phyloP scores from a whole-genome alignment of 1,284 basidiomycete genomes.

The Meira nashicola region DNA sequence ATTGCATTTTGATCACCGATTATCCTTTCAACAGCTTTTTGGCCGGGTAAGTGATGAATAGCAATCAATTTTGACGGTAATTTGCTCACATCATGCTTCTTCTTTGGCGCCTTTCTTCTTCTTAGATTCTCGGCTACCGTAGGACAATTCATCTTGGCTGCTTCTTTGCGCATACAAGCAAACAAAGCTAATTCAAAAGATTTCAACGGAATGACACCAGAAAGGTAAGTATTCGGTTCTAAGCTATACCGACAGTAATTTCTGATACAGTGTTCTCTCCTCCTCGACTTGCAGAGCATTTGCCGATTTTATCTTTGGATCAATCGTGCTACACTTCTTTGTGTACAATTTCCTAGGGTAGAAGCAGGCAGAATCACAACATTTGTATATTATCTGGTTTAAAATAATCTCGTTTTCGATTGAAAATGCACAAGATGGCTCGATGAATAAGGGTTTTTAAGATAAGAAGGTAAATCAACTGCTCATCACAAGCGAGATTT shows the following conservation, averaged over 20 bases:
- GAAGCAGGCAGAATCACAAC: neutral
- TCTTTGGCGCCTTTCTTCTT: neutral
- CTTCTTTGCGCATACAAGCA: conserved; percentile 84
- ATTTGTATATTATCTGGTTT: neutral
- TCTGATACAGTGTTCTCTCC: conserved; percentile 55
- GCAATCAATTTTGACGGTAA: neutral
- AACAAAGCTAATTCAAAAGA: conserved; percentile 69
- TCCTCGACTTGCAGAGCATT: conserved; percentile 57
- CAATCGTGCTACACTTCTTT: conserved; percentile 93
- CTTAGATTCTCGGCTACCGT: conserved; percentile 82
- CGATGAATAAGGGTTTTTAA: too few species aligned
- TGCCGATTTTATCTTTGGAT: conserved; percentile 89
- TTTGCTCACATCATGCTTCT: neutral
- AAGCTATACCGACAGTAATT: neutral
- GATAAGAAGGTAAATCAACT: too few species aligned
- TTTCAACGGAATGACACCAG: conserved; percentile 69
- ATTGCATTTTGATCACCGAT: conserved; percentile 83
- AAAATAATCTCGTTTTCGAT: too few species aligned
- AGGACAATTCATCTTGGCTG: conserved; percentile 92
- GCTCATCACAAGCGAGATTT: too few species aligned
- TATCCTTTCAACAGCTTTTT: conserved; percentile 97
- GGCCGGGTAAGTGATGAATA: conserved; percentile 67
- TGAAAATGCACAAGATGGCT: too few species aligned
- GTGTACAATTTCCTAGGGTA: conserved; percentile 91
- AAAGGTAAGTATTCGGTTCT: conserved; percentile 64